Base-by-base conservation (phyloP, 2,329 filamentous ascomycete genomes). In the Phoma sp. region DNA sequence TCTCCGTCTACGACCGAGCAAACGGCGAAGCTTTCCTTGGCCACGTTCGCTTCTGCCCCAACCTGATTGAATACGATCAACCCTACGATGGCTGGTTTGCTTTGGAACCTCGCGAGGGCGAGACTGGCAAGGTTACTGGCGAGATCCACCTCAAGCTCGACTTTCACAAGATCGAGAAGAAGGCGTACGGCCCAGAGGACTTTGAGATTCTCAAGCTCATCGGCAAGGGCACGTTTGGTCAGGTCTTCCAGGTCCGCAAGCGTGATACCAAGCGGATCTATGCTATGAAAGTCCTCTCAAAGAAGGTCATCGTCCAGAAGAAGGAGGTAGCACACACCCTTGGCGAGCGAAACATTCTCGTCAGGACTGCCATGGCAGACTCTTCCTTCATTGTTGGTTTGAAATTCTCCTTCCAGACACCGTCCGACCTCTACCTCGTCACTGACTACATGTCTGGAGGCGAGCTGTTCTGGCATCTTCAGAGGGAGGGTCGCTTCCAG, bases 301-400 rank as follows among this genome's bases (percentile, higher is more conserved):
- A 99, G 83, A 99, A 99, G 82, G 95, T 99, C 48, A 99, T 99
- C 70, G 95, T 99, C 24, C 95, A 99, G 78, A 99, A 99, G 85
- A 99, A 99, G 78, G 95, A 99, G 76, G 92, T 99, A 44, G 92
- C 94, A 15, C 95, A 99, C 74, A 99, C 95, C 0, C 88, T 99
- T 33, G 95, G 95, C 63, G 95, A 99, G 78, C 87, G 95, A 57
- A 99, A 99, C 73, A 99, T 99, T 63, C 82, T 99, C 43, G 95
- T 99, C 36, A 90, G 95, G 62, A 99, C 95, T 4, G 95, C 95
- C 25, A 98, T 91, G 78, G 88, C 94, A 0, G 92, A 98, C 62
- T 99, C 95, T 15, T 92, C 94, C 0, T 99, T 99, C 72, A 99
- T 99, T 60, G 95, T 99, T 36, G 94, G 94, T 7, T 83, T 99